phyloP scores from a whole-genome alignment of 345 rosid species.

The Clausena lansium region DNA sequence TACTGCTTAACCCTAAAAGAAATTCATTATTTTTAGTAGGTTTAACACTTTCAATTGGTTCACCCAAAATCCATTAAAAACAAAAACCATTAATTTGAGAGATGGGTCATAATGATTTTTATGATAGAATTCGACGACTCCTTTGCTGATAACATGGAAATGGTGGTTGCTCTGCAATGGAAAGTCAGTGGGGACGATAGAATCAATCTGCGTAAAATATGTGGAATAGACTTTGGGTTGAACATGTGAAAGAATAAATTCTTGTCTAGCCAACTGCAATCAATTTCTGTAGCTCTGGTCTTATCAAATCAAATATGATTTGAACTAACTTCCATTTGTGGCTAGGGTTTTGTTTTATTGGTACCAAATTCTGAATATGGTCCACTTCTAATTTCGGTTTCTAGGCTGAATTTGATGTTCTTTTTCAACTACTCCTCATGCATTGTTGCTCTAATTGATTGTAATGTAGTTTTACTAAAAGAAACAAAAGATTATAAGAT shows the following conservation, averaged over 20 bases:
- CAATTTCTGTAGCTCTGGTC: background rate
- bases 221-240: background rate
- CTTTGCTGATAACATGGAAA: background rate
- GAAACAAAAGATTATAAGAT: background rate
- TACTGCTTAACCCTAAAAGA: no score
- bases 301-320: background rate
- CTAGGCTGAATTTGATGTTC: background rate
- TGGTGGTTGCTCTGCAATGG: background rate
- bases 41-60: no score
- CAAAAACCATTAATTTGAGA: no score
- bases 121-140: background rate
- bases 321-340: background rate
- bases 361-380: background rate
- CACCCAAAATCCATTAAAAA: no score
- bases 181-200: background rate
- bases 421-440: background rate
- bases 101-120: background rate
- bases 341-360: background rate
- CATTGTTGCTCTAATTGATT: background rate
- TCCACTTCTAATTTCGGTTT: background rate
- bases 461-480: background rate
- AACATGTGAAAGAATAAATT: background rate
- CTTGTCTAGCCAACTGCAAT: background rate
- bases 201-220: background rate
- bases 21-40: no score